A percentile compares a stretch with the other conserved stretches of the same genome.
These are phyloP conservation scores for Beauveria brongniartii DNA, from an alignment of 2,329 filamentous ascomycete species.

Conservation along the genomic window DNA sequence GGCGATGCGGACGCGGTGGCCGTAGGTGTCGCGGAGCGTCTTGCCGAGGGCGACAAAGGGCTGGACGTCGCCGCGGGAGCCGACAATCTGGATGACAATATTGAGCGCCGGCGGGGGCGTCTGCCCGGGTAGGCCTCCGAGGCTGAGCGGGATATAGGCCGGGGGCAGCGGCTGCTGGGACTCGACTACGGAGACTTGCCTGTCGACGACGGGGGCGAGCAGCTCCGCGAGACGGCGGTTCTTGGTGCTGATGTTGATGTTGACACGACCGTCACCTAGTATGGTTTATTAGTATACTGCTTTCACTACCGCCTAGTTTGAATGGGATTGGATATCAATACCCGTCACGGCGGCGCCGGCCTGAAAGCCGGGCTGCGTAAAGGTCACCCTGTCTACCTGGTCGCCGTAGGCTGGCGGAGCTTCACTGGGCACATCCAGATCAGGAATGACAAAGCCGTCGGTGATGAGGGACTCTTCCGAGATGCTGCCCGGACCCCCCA, in stretches of 20 bases:
- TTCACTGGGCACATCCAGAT: conserved; percentile 32
- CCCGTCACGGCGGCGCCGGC: conserved; percentile 53
- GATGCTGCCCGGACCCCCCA: not conserved
- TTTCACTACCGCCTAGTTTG: not conserved
- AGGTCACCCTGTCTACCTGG: conserved; percentile 45
- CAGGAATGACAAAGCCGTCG: conserved; percentile 33
- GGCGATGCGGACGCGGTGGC: conserved; percentile 65
- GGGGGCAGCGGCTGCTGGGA: conserved; percentile 44
- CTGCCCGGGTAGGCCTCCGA: conserved; percentile 53
- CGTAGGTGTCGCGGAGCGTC: conserved; percentile 53
- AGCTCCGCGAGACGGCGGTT: conserved; percentile 57
- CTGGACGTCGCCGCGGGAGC: conserved; percentile 67
- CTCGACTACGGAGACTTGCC: conserved; percentile 42
- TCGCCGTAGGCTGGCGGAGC: conserved; percentile 53
- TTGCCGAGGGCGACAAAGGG: conserved; percentile 65
- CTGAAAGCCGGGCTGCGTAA: conserved; percentile 55
- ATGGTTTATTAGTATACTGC: not conserved
- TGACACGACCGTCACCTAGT: conserved; percentile 64
- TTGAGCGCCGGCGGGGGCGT: conserved; percentile 53
- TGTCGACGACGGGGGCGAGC: conserved; percentile 54
- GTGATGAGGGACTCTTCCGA: conserved; percentile 24
- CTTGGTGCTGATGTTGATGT: conserved; percentile 72
- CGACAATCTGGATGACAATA: conserved; percentile 68
- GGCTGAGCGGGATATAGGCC: conserved; percentile 63
- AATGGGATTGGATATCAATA: conserved; percentile 17